Base-by-base conservation (phyloP, 257 asterid species). In the Thymus quinquecostatus region DNA sequence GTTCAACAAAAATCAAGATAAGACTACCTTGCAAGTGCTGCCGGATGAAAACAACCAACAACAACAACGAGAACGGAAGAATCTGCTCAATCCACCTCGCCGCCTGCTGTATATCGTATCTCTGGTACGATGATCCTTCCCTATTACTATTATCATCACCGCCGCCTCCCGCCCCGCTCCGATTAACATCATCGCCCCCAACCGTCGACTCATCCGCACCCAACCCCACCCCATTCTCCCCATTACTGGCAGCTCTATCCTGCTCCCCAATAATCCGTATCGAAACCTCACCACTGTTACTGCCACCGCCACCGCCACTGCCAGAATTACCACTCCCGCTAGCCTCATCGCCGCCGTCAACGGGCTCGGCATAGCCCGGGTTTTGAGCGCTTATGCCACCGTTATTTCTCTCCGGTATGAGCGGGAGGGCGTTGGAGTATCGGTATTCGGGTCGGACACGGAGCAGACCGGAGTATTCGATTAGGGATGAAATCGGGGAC, bases 11-110 rank as follows among this genome's bases (percentile, higher is more conserved):
- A 57, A 3, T 6, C 4, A 10, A n/a, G 11, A 36, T 1, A 48
- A 5, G 21, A 47, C 38, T 80, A 95, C 99, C 98, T 87, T 86
- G 97, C 84, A 92, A 87, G 82, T 95, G 98, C 83, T 92, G 96
- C 74, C 97, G 86, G 70, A 95, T 89, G 76, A 95, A 92, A 74
- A 95, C 99, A 43, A 89, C 83, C 89, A 92, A 67, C 70, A 89
- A 79, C 29, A 92, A 88, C 88, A 92, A 77, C 7, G 88, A 84
- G 79, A 95, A 92, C 1, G 96, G 99, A 77, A 92, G 96, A 81
- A 92, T 78, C 84, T 89, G 97, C 82, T 95, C 99, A 72, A 86
- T 77, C 96, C 94, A 89, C 78, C 98, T 69, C 6, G 97, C 96
- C 11, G 90, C 87, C 79, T 85, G 92, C 81, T 86, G 97, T 69